phyloP scores from a whole-genome alignment of 306 rosid species.

The Urtica urens region DNA sequence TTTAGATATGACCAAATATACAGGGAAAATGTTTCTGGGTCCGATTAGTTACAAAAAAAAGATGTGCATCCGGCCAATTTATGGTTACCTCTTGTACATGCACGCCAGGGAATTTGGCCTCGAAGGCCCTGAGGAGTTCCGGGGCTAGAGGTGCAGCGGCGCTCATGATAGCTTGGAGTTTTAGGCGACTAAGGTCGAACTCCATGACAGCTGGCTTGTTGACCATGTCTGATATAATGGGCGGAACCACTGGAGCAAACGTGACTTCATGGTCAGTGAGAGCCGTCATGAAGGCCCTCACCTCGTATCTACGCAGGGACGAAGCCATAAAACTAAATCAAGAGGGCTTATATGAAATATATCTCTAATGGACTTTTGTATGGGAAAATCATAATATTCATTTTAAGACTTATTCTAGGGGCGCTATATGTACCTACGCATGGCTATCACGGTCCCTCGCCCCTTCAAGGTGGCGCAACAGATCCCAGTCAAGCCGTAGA shows the following conservation, averaged over 20 bases:
- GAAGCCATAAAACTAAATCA: no score
- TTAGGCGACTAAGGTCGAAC: constrained; percentile 68
- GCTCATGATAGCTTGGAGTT: constrained; percentile 73
- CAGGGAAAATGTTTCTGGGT: no score
- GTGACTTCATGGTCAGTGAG: constrained; percentile 64
- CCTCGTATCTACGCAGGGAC: constrained; percentile 72
- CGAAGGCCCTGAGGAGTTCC: constrained; percentile 51
- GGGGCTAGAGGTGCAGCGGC: constrained; percentile 98
- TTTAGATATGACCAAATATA: no score
- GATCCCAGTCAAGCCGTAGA: constrained; percentile 87
- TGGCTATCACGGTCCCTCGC: constrained; percentile 87
- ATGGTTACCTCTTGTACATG: constrained; percentile 54
- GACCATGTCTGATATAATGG: constrained; percentile 67
- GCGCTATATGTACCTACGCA: no score
- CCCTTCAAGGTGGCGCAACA: constrained; percentile 73
- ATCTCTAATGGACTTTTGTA: no score
- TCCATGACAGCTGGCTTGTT: constrained; percentile 72
- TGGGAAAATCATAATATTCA: no score
- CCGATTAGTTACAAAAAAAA: no score
- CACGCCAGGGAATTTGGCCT: constrained; percentile 71
- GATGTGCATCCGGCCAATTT: no score
- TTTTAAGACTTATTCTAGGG: no score
- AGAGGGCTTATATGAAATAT: no score
- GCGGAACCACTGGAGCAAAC: constrained; percentile 88
- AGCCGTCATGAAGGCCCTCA: constrained; percentile 54